Conservation (phyloP, 169 alveolate genomes). For the Hepatocystis sp. region DNA sequence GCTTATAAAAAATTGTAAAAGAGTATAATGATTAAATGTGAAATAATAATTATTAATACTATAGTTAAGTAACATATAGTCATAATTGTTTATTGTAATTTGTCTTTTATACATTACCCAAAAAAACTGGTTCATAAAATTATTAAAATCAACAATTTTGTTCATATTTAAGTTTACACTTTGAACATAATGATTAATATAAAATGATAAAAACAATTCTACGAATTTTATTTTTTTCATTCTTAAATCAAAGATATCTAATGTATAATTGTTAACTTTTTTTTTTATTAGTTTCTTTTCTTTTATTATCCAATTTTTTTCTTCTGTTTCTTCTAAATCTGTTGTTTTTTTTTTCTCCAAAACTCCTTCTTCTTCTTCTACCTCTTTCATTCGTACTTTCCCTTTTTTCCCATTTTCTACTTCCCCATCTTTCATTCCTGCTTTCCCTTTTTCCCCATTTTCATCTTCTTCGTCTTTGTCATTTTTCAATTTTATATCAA, state of each 20-base stretch:
- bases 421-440: no score
- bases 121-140: constrained; percentile 50
- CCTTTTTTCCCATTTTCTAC: no score
- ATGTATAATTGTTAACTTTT: constrained; percentile 25
- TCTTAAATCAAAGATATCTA: constrained; percentile 64
- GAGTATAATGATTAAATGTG: constrained; percentile 54
- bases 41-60: constrained; percentile 25
- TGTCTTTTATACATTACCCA: constrained; percentile 20
- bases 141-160: constrained; percentile 58
- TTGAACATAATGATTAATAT: constrained; percentile 67
- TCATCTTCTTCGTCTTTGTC: constrained; percentile 26
- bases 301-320: no score
- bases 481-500: constrained; percentile 44
- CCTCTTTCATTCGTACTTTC: no score
- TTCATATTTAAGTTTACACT: constrained; percentile 47
- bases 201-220: constrained; percentile 59
- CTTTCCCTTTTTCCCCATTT: constrained; percentile 8
- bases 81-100: constrained; percentile 1
- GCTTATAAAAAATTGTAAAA: constrained; percentile 55
- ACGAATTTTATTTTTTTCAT: constrained; percentile 26
- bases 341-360: no score
- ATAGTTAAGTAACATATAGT: constrained; percentile 44
- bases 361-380: no score
- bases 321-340: no score
- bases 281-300: no score